These are phyloP conservation scores for Stagonosporopsis chrysanthemi DNA, from an alignment of 2,329 filamentous ascomycete genomes.

Conservation along the genomic window DNA sequence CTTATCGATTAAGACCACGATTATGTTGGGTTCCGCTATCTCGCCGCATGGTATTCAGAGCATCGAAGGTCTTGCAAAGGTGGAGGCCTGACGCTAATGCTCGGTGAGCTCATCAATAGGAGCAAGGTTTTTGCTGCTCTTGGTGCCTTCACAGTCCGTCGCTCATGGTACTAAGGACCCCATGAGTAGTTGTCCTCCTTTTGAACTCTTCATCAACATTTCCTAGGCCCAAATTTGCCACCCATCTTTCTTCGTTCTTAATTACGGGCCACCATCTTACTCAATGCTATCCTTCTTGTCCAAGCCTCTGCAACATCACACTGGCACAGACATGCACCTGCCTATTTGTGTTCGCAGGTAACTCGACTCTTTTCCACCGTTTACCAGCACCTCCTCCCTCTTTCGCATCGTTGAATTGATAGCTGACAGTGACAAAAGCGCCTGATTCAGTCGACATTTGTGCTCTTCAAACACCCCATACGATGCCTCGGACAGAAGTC, in stretches of 20 bases:
- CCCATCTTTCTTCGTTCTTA: conserved; percentile 28
- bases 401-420: conserved; percentile 11
- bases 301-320: conserved; percentile 25
- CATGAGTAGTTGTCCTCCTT: background rate
- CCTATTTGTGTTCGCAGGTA: conserved; percentile 19
- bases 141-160: too few species aligned
- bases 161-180: background rate
- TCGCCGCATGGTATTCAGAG: too few species aligned
- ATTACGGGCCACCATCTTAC: conserved; percentile 31
- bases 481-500: background rate
- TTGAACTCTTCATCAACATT: background rate
- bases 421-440: conserved; percentile 14
- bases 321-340: conserved; percentile 26
- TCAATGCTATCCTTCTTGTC: conserved; percentile 20
- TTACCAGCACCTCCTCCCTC: background rate
- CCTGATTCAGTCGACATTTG: conserved; percentile 23
- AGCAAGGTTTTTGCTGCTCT: too few species aligned
- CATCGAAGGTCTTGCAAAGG: too few species aligned
- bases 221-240: conserved; percentile 4
- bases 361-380: conserved; percentile 5
- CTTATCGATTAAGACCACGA: background rate
- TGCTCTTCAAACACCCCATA: conserved; percentile 13
- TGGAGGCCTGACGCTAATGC: too few species aligned
- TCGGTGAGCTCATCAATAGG: too few species aligned
- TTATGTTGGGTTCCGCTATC: too few species aligned